Evolutionary conservation across 2,329 filamentous ascomycete genomes (phyloP), one percentile per base, ranked within the genome.

Genomic region (Alternaria arborescens): DNA sequence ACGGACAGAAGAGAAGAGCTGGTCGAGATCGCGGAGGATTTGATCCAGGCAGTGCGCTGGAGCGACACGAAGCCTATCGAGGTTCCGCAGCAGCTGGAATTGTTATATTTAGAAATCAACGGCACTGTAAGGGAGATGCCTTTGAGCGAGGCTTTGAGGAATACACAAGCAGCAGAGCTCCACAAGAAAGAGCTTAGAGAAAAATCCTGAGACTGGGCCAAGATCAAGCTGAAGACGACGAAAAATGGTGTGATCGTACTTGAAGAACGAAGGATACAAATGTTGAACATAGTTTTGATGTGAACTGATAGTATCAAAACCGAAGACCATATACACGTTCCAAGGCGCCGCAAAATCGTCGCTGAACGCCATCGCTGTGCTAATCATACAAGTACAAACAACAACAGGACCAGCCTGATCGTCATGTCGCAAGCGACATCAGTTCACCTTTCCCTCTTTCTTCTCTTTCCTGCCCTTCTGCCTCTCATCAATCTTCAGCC

Each of bases 401-500:
- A 50, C 20, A 50, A 3, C 22, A 58, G 58, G 41, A 11, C 36
- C 24, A 58, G 48, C 18, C 54, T 18, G 30, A 34, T 12, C n/a
- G 5, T 41, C 20, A 10, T 52, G 24, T 7, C 40, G 20, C 20
- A 24, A 24, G 20, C 20, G 12, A 42, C 20, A 24, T 62, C 32
- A 55, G 8, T 32, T 55, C 22, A n/a, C 16, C 42, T 36, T 46
- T 4, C 30, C 36, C 18, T 42, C 34, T n/a, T 52, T 43, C 47
- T 32, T 60, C 42, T 8, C 38, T 32, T 52, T 43, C 47, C 26
- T 60, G 38, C 10, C 38, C 43, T 57, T 60, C 50, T 55, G 41
- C 52, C 58, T 65, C n/a, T 58, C 58, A 44, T 56, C 60, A 18
- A 52, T 62, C 62, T 62, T 73, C 50, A 74, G 26, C 0, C 68